Percentiles rank a stretch among this genome's conserved stretches.
These are phyloP conservation scores for Porphyrellus sp. DNA, from an alignment of 1,284 basidiomycete species.

Conservation along the genomic window DNA sequence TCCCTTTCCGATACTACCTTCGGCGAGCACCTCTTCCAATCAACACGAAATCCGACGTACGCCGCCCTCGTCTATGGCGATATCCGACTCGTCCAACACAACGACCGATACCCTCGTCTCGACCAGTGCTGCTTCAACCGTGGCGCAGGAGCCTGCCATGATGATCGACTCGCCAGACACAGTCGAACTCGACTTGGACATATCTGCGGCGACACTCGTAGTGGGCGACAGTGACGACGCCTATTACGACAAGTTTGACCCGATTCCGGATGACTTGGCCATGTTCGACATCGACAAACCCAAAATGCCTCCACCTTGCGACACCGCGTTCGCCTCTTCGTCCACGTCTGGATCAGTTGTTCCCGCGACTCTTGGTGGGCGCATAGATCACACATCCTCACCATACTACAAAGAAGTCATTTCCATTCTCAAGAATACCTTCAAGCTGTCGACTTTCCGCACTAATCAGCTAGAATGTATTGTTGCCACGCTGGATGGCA, in stretches of 20 bases:
- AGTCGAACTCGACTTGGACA: conserved; percentile 20
- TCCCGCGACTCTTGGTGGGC: conserved; percentile 1
- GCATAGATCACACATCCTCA: conserved; percentile 33
- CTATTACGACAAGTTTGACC: conserved; percentile 32
- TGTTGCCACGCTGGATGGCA: conserved; percentile 73
- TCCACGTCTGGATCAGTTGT: conserved; percentile 1
- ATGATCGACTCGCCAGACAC: conserved; percentile 10
- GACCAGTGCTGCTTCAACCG: neutral
- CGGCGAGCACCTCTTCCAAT: neutral
- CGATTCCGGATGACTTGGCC: conserved; percentile 18
- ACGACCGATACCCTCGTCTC: conserved; percentile 7
- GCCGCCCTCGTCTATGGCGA: conserved; percentile 18
- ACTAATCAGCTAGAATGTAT: conserved; percentile 88
- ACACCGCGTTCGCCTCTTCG: conserved; percentile 5
- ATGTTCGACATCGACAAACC: conserved; percentile 17
- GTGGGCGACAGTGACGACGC: conserved; percentile 31
- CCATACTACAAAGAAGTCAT: conserved; percentile 60
- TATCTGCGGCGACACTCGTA: conserved; percentile 17
- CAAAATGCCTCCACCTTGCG: neutral
- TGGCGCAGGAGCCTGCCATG: conserved; percentile 4
- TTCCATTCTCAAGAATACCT: conserved; percentile 60
- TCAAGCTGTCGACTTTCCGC: conserved; percentile 72
- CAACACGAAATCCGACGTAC: conserved; percentile 1
- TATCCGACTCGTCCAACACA: conserved; percentile 18
- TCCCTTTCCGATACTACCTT: conserved; percentile 6